Base-by-base conservation (phyloP, 139 green algal genomes). In the Chlorokybus atmophyticus region DNA sequence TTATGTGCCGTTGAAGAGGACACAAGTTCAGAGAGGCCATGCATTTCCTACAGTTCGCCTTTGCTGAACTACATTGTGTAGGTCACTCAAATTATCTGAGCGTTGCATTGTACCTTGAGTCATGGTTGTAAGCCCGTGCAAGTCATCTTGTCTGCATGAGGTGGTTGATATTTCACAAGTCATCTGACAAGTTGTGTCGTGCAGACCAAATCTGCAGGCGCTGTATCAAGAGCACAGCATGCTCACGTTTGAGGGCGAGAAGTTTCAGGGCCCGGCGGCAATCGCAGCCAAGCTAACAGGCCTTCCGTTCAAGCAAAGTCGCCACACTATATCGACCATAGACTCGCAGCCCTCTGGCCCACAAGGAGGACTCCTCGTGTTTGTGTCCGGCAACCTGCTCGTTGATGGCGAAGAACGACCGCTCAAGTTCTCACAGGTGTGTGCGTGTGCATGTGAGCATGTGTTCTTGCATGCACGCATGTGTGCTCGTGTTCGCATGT, bases 211-310 rank as follows among this genome's bases (percentile, higher is more conserved):
- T 0, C 70, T 95, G n/a, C 73, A 57, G 0, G 62, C 49, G 5
- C 73, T 96, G n/a, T 96, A 95, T 50, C 68, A 76, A 58, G 68
- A 76, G 8, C 8, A 17, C 5, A 73, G 57, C 23, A 76, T 76
- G 68, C 48, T 76, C 21, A 72, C 68, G 2, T 76, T 75, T 24
- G 68, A 76, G 48, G 68, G 68, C n/a, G 39, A 74, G 59, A 39
- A 77, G 44, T 76, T 74, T 8, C 53, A 63, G 14, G 68, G 68
- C 40, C 42, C 29, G 32, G 50, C 63, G 35, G 30, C 17, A n/a
- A 76, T 76, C 32, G 53, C 60, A 25, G 24, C 57, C 27, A 76
- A 76, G 63, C 25, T 76, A 32, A 44, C 29, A n/a, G 26, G 52
- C 21, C 39, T 76, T 5, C 59, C 66, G 2, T 75, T 75, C 57